Percentiles rank a stretch among this genome's conserved stretches.
Conservation (phyloP, 2,329 filamentous ascomycete genomes). For the Colletotrichum costaricense region DNA sequence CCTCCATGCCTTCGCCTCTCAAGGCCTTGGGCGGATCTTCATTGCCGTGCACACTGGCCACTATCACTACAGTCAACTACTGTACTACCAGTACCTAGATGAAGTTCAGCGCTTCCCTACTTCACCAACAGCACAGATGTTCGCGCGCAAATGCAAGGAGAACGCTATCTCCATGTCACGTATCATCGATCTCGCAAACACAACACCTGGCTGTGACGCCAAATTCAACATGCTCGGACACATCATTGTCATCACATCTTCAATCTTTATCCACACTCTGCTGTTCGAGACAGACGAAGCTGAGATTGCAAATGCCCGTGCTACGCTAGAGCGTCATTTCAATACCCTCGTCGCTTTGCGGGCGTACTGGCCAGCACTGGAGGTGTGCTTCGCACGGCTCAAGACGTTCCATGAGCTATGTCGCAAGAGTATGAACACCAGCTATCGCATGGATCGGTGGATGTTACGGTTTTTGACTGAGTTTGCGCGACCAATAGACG, state of each 20-base stretch:
- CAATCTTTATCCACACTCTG: slow-evolving; percentile 57
- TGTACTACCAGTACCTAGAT: slow-evolving; percentile 58
- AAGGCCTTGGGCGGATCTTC: slow-evolving; percentile 55
- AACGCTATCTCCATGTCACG: slow-evolving; percentile 52
- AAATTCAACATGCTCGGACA: slow-evolving; percentile 58
- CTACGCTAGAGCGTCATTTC: slow-evolving; percentile 56
- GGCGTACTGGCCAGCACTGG: slow-evolving; percentile 53
- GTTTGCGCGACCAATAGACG: slow-evolving; percentile 45
- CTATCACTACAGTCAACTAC: slow-evolving; percentile 57
- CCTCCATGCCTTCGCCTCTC: slow-evolving; percentile 47
- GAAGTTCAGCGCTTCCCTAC: slow-evolving; percentile 40
- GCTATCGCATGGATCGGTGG: slow-evolving; percentile 55
- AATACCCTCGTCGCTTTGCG: slow-evolving; percentile 53
- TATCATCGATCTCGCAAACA: slow-evolving; percentile 52
- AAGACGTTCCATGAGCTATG: slow-evolving; percentile 56
- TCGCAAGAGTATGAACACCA: slow-evolving; percentile 47
- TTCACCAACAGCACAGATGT: slow-evolving; percentile 36
- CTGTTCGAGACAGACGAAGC: slow-evolving; percentile 51
- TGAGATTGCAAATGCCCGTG: slow-evolving; percentile 48
- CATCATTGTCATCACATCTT: slow-evolving; percentile 58
- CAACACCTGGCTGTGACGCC: slow-evolving; percentile 50
- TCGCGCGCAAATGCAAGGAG: slow-evolving; percentile 52
- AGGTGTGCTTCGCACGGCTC: slow-evolving; percentile 51
- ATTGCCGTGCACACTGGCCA: slow-evolving; percentile 58
- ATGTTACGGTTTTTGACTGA: slow-evolving; percentile 51